Evolutionary conservation across 148 eudicot species (phyloP).

Genomic region (Heliamphora exappendiculata): DNA sequence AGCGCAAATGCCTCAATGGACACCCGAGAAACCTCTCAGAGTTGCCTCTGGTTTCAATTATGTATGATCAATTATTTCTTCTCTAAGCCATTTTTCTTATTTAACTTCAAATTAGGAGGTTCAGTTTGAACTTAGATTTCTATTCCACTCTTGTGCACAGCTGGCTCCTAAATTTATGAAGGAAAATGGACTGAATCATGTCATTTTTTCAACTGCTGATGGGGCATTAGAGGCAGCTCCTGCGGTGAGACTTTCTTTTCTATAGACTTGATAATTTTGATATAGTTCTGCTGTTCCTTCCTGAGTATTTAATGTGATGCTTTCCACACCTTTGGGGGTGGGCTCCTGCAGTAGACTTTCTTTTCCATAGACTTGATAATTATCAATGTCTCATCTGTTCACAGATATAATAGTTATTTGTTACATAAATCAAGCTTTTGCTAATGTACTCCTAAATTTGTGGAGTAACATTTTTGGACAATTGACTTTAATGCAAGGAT

Average conservation of each 20-base stretch:
- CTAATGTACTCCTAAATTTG: too few relatives aligned
- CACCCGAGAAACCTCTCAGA: conserved; percentile 80
- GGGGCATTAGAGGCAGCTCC: conserved; percentile 99
- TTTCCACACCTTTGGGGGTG: background rate
- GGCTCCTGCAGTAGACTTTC: too few relatives aligned
- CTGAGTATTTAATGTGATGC: conserved; percentile 1
- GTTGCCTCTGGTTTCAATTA: conserved; percentile 93
- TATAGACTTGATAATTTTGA: background rate
- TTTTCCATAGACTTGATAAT: too few relatives aligned
- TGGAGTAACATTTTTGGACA: background rate
- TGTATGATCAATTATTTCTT: conserved; percentile 28
- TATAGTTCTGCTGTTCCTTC: background rate
- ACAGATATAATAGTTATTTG: background rate
- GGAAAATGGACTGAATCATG: conserved; percentile 78
- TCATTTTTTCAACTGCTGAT: conserved; percentile 82
- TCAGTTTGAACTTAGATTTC: background rate
- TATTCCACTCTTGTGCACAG: conserved; percentile 31
- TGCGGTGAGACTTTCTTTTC: conserved; percentile 53
- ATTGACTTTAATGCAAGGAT: background rate
- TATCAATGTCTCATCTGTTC: background rate
- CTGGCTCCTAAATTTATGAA: conserved; percentile 82
- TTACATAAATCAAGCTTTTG: too few relatives aligned
- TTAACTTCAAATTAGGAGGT: background rate
- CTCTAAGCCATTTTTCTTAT: background rate
- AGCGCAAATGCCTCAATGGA: conserved; percentile 97